Conservation (phyloP, 2,329 filamentous ascomycete species). For the Alternaria triticimaculans region DNA sequence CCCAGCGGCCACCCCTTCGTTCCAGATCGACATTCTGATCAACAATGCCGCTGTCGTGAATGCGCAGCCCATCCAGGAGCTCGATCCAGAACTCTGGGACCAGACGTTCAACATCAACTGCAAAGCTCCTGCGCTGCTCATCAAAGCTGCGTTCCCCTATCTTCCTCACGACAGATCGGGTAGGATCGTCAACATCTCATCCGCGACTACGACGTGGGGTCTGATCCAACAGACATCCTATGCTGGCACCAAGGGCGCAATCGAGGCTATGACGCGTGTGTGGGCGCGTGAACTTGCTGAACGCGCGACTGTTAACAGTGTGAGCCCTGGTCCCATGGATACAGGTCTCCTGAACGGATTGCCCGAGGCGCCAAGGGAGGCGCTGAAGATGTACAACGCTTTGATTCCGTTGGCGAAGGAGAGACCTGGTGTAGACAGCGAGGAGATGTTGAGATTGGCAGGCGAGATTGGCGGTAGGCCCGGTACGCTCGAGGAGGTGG, state of each 20-base stretch:
- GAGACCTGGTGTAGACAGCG: conserved; percentile 6
- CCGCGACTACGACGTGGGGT: conserved; percentile 11
- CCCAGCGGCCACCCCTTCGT: conserved; percentile 1
- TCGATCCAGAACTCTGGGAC: conserved; percentile 10
- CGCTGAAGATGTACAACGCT: conserved; percentile 9
- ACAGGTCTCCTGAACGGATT: conserved; percentile 9
- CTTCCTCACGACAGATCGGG: conserved; percentile 8
- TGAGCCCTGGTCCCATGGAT: conserved; percentile 11
- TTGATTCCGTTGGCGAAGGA: conserved; percentile 8
- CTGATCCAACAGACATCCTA: conserved; percentile 14
- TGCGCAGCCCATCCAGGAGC: conserved; percentile 10
- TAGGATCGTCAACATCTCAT: conserved; percentile 13
- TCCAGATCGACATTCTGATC: conserved; percentile 13
- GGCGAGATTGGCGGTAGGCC: conserved; percentile 10
- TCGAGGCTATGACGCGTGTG: conserved; percentile 14
- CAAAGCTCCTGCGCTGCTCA: conserved; percentile 11
- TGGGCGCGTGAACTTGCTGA: conserved; percentile 11
- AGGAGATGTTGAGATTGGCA: conserved; percentile 3
- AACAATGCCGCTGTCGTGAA: conserved; percentile 13
- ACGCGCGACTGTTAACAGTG: conserved; percentile 9
- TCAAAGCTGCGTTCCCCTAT: conserved; percentile 9
- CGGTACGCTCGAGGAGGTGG: conserved; percentile 12
- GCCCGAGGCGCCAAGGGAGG: conserved; percentile 4
- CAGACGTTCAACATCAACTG: conserved; percentile 13
- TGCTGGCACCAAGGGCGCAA: conserved; percentile 10